Percentiles rank a stretch among this genome's conserved stretches.
These are phyloP conservation scores for Boletellus sp. DNA, from an alignment of 768 basidiomycete species.

Conservation along the genomic window DNA sequence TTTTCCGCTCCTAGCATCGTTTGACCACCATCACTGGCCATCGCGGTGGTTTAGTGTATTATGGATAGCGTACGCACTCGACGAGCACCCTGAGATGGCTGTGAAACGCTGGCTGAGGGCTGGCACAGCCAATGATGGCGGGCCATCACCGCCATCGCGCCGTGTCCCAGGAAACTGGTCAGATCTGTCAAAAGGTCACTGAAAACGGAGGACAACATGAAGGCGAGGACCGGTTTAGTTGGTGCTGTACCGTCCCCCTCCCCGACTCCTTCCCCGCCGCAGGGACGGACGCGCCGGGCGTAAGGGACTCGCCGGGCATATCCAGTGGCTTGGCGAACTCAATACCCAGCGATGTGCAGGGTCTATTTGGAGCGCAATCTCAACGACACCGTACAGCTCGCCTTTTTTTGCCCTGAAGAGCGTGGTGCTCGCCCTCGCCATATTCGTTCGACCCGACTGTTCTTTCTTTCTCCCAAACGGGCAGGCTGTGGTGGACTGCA, in stretches of 20 bases:
- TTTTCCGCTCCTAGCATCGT: slow-evolving; percentile 5
- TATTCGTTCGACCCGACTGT: slow-evolving; percentile 15
- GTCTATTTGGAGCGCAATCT: slow-evolving; percentile 25
- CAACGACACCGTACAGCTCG: slow-evolving; percentile 4
- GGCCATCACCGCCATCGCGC: slow-evolving; percentile 19
- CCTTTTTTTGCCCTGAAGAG: slow-evolving; percentile 1
- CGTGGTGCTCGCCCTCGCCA: neutral
- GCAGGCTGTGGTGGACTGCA: slow-evolving; percentile 5
- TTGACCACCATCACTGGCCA: slow-evolving; percentile 13
- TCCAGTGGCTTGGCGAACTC: slow-evolving; percentile 19
- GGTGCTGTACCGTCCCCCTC: neutral
- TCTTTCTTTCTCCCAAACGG: slow-evolving; percentile 4
- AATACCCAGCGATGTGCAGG: slow-evolving; percentile 8
- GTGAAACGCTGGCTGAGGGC: neutral
- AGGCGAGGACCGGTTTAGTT: neutral
- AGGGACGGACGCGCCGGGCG: no score
- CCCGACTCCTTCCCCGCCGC: no score
- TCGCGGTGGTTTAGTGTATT: slow-evolving; percentile 18
- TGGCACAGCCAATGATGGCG: neutral
- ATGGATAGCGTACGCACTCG: slow-evolving; percentile 21
- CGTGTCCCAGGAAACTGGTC: slow-evolving; percentile 25
- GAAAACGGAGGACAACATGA: neutral
- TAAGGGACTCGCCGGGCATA: neutral
- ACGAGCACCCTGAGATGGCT: slow-evolving; percentile 7
- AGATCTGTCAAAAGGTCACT: neutral